phyloP scores from a whole-genome alignment of 805 yeast genomes.

The Zygoascus bituminiphila region DNA sequence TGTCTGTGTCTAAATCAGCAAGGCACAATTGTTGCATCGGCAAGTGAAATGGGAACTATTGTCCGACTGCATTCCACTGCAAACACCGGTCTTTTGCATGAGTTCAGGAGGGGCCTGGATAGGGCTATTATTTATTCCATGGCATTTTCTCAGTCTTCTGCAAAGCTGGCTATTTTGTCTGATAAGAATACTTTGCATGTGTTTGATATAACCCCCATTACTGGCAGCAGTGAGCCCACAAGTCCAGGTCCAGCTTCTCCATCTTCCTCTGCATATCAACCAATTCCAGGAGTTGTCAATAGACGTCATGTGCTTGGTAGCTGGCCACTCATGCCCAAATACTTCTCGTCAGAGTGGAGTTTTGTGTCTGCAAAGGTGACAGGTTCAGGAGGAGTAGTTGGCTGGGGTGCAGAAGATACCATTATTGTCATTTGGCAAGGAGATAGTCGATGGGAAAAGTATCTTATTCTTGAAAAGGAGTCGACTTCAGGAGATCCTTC shows the following conservation, averaged over 20 bases:
- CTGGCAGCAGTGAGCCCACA: background rate
- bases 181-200: constrained; percentile 88
- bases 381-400: constrained; percentile 43
- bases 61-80: constrained; percentile 64
- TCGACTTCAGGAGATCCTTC: constrained; percentile 4
- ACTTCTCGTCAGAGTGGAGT: constrained; percentile 82
- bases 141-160: constrained; percentile 72
- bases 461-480: constrained; percentile 52
- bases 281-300: constrained; percentile 19
- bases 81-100: constrained; percentile 63
- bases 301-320: constrained; percentile 58
- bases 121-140: constrained; percentile 73
- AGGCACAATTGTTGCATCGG: constrained; percentile 69
- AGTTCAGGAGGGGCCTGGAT: constrained; percentile 86
- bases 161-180: constrained; percentile 72
- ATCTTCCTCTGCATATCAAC: constrained; percentile 14
- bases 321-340: constrained; percentile 59
- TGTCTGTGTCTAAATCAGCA: constrained; percentile 54
- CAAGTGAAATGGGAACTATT: constrained; percentile 75
- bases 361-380: constrained; percentile 61
- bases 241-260: background rate
- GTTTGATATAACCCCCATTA: constrained; percentile 42
- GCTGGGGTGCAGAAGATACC: constrained; percentile 72
- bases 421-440: constrained; percentile 69
- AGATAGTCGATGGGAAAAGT: constrained; percentile 77